Conservation (phyloP, 805 yeast species). For the Maudiozyma bulderi region DNA sequence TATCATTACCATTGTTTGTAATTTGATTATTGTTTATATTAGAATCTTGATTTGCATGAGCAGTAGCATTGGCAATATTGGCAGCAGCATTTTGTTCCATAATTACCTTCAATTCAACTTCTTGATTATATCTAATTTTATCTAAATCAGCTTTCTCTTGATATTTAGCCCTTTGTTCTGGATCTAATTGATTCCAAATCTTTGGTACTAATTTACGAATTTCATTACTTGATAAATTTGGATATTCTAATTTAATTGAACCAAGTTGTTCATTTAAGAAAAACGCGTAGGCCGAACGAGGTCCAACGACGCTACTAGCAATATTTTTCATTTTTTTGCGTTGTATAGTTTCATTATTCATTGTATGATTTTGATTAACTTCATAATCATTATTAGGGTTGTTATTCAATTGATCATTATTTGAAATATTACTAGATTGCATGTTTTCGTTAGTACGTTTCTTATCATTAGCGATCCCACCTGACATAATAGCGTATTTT, state of each 20-base stretch:
- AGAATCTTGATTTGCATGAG: background rate
- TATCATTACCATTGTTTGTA: background rate
- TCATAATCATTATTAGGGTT: no score
- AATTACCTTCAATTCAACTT: background rate
- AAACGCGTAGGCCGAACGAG: background rate
- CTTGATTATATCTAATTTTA: background rate
- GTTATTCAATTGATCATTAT: no score
- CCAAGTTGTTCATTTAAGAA: background rate
- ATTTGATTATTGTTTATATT: background rate
- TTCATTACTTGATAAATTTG: background rate
- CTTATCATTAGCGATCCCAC: no score
- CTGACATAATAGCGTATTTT: no score
- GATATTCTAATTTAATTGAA: background rate
- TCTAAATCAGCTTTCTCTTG: background rate
- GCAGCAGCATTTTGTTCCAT: background rate
- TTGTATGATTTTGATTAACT: no score
- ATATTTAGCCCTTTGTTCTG: background rate
- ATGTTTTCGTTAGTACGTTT: no score
- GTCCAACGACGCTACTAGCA: background rate
- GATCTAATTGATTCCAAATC: background rate
- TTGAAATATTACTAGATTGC: no score
- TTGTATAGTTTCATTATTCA: background rate
- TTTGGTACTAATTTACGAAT: background rate
- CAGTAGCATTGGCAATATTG: background rate
- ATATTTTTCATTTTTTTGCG: background rate